Conservation (phyloP, 192 early-diverging fungal genomes). For the Linnemannia elongata region DNA sequence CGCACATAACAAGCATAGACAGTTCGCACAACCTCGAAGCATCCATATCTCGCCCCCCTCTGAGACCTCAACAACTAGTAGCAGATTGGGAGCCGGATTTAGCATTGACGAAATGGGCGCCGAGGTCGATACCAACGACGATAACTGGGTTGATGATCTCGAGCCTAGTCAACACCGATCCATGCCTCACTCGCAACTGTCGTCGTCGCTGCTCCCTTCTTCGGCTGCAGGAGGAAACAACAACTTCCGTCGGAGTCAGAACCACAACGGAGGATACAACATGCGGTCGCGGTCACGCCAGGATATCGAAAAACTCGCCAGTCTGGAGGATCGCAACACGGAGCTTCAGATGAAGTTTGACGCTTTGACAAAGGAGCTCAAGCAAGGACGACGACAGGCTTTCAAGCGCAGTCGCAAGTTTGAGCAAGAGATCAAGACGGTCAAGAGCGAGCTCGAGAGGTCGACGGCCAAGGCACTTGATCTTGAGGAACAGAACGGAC, state of each 20-base stretch:
- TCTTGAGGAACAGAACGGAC: slow-evolving; percentile 47
- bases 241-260: slow-evolving; percentile 27
- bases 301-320: slow-evolving; percentile 45
- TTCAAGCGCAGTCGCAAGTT: slow-evolving; percentile 44
- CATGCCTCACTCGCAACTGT: background rate
- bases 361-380: slow-evolving; percentile 43
- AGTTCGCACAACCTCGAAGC: slow-evolving; percentile 33
- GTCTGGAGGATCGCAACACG: slow-evolving; percentile 36
- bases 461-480: slow-evolving; percentile 42
- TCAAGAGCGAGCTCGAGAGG: slow-evolving; percentile 45
- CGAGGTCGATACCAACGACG: slow-evolving; percentile 24
- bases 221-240: background rate
- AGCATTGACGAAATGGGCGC: slow-evolving; percentile 6
- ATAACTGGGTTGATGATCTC: slow-evolving; percentile 55
- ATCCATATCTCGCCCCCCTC: slow-evolving; percentile 43
- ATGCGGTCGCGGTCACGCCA: slow-evolving; percentile 41
- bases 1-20: slow-evolving; percentile 27
- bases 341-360: slow-evolving; percentile 46
- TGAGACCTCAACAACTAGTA: background rate
- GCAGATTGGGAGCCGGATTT: background rate
- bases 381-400: slow-evolving; percentile 46
- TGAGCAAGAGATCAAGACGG: slow-evolving; percentile 34
- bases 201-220: background rate
- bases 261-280: background rate
- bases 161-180: slow-evolving; percentile 15